Base-by-base conservation (phyloP, 1,139 yeast species). In the Kodamaea plutei region DNA sequence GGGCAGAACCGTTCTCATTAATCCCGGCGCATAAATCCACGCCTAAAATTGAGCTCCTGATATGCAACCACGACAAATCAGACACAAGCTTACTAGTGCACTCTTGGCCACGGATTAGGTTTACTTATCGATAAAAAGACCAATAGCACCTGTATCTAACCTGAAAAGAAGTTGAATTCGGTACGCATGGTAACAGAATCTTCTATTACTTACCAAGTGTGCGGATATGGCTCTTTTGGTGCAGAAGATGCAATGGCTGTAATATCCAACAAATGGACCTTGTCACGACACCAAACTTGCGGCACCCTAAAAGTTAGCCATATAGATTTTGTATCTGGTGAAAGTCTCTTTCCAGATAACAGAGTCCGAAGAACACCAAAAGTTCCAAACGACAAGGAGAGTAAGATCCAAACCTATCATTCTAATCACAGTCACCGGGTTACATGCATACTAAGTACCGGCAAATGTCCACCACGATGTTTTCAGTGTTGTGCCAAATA, bases 391-490 rank as follows among this genome's bases (percentile, higher is more conserved):
- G 14, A 55, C 33, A 38, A 77, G 77, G 1, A 43, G 44, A 9
- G 68, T 44, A 1, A 62, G 24, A 4, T n/a, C n/a, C n/a, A n/a
- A n/a, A n/a, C n/a, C n/a, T n/a, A n/a, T n/a, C n/a, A n/a, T n/a
- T n/a, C n/a, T n/a, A 14, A 80, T 74, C 1, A 76, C 76, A 2
- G 76, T 65, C 4, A 75, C 76, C 2, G 83, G 74, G 14, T 59
- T 54, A 81, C 81, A 75, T 1, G 62, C 50, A 37, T 52, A 61
- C 15, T 60, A 51, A 11, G 53, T 51, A n/a, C 75, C 73, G n/a
- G n/a, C n/a, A n/a, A n/a, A n/a, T n/a, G n/a, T n/a, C n/a, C n/a
- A n/a, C n/a, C n/a, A n/a, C n/a, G n/a, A n/a, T n/a, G n/a, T n/a
- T n/a, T n/a, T n/a, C n/a, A n/a, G n/a, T n/a, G n/a, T n/a, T n/a